Evolutionary conservation across 1,284 basidiomycete species (phyloP), one percentile per base, ranked within the genome.

Genomic region (Apiotrichum mycotoxinovorans): DNA sequence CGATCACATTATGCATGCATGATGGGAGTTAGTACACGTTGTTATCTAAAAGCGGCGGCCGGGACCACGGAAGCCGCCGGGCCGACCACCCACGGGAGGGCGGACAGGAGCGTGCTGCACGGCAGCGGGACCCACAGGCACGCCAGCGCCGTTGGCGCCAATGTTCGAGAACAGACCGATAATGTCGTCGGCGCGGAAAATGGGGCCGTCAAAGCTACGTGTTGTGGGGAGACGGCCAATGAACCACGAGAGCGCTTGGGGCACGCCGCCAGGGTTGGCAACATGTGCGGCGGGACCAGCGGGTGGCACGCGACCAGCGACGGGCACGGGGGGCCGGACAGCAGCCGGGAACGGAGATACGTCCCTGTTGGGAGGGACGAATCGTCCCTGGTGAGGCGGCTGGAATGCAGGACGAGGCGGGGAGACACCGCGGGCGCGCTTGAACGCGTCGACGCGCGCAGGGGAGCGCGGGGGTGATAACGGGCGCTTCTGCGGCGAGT

Each of bases 151-250:
- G 4, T 41, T 57, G 10, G 60, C 30, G 4, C 56, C 45, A 40
- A 75, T 69, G 41, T 66, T 69, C 22, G 50, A 54, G 60, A 77
- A 72, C 14, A 91, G 71, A 60, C 86, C 85, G 82, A 94, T 85
- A 34, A 93, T 79, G 73, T 93, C 90, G 49, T 93, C 90, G 3
- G 87, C 87, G 52, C 88, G 82, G 79, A 93, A 92, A 37, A 91
- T 82, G 18, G 91, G 90, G 2, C 90, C 93, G 76, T 94, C 89
- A 71, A 94, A 96, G 15, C 83, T 76, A 25, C 76, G 64, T 12
- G 87, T 79, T 30, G 81, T 77, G 14, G 92, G 93, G 43, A 96
- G 76, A 57, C 85, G 83, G 27, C 86, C 85, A 43, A 95, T 79
- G 72, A 96, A 95, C 85, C 86, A 89, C 12, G 83, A 82, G 27